Base-by-base conservation (phyloP, 257 asterid genomes). In the Solanum medicagineum region DNA sequence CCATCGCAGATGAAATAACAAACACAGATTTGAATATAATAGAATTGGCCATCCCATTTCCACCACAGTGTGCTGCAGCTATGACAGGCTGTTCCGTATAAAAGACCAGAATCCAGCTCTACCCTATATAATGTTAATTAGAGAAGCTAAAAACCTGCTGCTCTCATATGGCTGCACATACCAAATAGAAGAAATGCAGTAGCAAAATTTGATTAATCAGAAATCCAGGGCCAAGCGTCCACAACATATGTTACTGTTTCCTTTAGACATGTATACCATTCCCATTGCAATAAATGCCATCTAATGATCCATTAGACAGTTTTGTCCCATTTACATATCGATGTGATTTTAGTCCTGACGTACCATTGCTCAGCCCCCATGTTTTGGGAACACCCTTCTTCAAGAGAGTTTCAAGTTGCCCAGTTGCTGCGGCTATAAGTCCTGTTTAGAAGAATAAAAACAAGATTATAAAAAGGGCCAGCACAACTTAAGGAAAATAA, bases 401-500 rank as follows among this genome's bases (percentile, higher is more conserved):
- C 69, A 87, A 57, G 63, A 85, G 73, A 4, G 56, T 22, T 59
- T 90, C 92, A 2, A 88, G 88, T 71, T 88, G 89, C 32, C 91
- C 92, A 70, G 75, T 66, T 73, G 90, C 89, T 81, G 92, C 92
- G 1, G 92, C 90, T 45, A 88, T 90, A 45, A 90, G 89, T 22
- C 91, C 91, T 90, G 90, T 83, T 85, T 40, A 45, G 16, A 49
- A 69, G 40, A 7, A 80, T 24, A 54, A 36, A 14, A 70, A 59
- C 53, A 42, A 20, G 56, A 54, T 36, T 59, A 20, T 26, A 83
- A 14, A 17, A 20, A 10, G 40, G 20, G 66, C 40, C 7, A 32
- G 17, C 17, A 56, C 8, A 55, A 81, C 36, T 6, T 73, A 19
- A 73, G 20, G 54, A 56, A 56, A 40, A 81, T 20, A 62, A 44